Conservation (phyloP, 1,284 basidiomycete genomes). For the Ganoderma boninense region DNA sequence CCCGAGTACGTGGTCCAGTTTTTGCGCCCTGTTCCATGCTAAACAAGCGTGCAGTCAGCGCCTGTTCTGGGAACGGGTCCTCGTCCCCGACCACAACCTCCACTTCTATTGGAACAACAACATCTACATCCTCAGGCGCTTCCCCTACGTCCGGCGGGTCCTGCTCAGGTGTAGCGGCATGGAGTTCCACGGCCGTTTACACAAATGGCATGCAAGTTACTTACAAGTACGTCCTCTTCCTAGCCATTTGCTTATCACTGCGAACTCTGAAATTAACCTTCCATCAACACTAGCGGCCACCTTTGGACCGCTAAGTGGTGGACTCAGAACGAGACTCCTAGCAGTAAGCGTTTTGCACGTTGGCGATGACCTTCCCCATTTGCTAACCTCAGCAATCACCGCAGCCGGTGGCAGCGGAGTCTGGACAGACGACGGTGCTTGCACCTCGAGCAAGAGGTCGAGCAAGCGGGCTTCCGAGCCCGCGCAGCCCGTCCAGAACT, state of each 20-base stretch:
- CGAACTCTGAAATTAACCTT: background rate
- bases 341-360: conserved; percentile 42
- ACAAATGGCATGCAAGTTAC: conserved; percentile 56
- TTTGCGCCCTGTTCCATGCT: conserved; percentile 5
- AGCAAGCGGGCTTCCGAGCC: conserved; percentile 12
- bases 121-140: conserved; percentile 37
- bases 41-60: conserved; percentile 56
- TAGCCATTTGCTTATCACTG: conserved; percentile 3
- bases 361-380: background rate
- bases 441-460: conserved; percentile 34
- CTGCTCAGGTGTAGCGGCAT: conserved; percentile 61
- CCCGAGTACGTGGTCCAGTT: conserved; percentile 54
- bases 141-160: conserved; percentile 47
- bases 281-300: conserved; percentile 43
- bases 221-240: conserved; percentile 52
- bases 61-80: conserved; percentile 50
- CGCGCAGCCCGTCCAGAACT: conserved; percentile 23
- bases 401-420: conserved; percentile 43
- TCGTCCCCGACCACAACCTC: conserved; percentile 26
- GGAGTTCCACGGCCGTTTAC: conserved; percentile 55
- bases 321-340: conserved; percentile 64
- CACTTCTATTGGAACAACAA: conserved; percentile 33
- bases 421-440: conserved; percentile 48
- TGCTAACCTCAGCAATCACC: background rate
- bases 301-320: conserved; percentile 65